Evolutionary conservation across 2,329 filamentous ascomycete species (phyloP).

Genomic region (Trichothecium roseum): DNA sequence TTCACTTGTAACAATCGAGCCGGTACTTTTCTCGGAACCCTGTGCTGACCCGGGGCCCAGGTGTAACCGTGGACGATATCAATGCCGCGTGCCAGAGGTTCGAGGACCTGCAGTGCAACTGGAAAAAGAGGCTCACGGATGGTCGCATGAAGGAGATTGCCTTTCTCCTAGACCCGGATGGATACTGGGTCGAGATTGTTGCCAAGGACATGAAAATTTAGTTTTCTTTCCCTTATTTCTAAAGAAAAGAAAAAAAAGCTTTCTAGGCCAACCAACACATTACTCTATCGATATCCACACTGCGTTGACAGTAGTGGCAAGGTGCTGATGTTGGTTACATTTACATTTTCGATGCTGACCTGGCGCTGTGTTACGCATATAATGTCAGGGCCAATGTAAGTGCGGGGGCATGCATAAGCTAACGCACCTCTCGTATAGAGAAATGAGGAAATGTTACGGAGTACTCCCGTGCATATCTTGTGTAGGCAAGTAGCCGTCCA

Average conservation of each 20-base stretch:
- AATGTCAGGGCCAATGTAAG: too few species aligned
- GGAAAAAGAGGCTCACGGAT: constrained; percentile 93
- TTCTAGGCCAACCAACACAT: constrained; percentile 15
- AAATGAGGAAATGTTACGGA: too few species aligned
- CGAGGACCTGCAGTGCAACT: constrained; percentile 69
- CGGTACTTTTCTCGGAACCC: not conserved
- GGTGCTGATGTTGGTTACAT: too few species aligned
- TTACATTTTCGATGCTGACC: too few species aligned
- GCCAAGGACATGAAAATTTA: constrained; percentile 59
- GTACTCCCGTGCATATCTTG: too few species aligned
- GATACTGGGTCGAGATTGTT: constrained; percentile 72
- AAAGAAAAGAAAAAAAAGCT: constrained; percentile 42
- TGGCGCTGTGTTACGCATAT: not conserved
- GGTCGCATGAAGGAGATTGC: constrained; percentile 90
- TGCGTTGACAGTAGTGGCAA: too few species aligned
- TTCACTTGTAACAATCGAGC: too few species aligned
- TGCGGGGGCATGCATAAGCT: too few species aligned
- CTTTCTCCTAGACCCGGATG: constrained; percentile 81
- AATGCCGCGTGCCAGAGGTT: constrained; percentile 79
- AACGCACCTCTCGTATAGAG: not conserved
- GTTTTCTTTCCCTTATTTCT: too few species aligned
- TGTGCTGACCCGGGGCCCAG: constrained; percentile 22
- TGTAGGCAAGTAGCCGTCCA: too few species aligned
- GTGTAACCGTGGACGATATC: constrained; percentile 77
- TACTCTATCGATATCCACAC: too few species aligned